Conservation (phyloP, 108 stramenopile genomes). For the Nannochloropsis oceanica region DNA sequence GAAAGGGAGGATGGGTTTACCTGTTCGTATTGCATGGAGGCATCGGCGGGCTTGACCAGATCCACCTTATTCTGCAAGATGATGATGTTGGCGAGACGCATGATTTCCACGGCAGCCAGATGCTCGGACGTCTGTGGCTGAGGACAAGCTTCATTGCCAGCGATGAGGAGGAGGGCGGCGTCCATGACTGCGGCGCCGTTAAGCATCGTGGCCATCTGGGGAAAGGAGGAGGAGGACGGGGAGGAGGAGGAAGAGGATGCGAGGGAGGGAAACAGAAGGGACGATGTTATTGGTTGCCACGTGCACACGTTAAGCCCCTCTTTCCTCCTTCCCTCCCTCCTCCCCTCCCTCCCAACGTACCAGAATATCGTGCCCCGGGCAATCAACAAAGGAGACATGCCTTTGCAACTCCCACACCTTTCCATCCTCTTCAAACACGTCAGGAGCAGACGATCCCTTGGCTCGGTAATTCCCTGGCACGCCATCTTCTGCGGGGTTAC, state of each 20-base stretch:
- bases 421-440: constrained; percentile 71
- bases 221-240: too few relatives aligned
- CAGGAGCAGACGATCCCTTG: constrained; percentile 67
- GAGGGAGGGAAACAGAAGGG: not conserved
- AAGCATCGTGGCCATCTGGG: constrained; percentile 98
- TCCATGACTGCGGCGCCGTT: constrained; percentile 99
- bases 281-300: not conserved
- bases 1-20: not conserved
- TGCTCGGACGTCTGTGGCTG: constrained; percentile 99
- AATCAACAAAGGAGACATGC: constrained; percentile 97
- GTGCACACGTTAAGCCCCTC: not conserved
- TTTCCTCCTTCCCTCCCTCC: not conserved
- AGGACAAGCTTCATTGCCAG: constrained; percentile 94
- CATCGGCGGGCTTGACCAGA: constrained; percentile 93
- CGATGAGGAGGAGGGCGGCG: constrained; percentile 95
- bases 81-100: constrained; percentile 91
- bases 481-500: constrained; percentile 38
- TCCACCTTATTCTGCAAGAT: constrained; percentile 99
- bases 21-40: constrained; percentile 87
- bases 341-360: too few relatives aligned
- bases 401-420: constrained; percentile 76
- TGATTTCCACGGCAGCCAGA: constrained; percentile 99
- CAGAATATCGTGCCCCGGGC: constrained; percentile 99
- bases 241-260: too few relatives aligned
- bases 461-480: constrained; percentile 54